These are phyloP conservation scores for Colletotrichum sp. DNA, from an alignment of 2,329 filamentous ascomycete species.

Conservation along the genomic window DNA sequence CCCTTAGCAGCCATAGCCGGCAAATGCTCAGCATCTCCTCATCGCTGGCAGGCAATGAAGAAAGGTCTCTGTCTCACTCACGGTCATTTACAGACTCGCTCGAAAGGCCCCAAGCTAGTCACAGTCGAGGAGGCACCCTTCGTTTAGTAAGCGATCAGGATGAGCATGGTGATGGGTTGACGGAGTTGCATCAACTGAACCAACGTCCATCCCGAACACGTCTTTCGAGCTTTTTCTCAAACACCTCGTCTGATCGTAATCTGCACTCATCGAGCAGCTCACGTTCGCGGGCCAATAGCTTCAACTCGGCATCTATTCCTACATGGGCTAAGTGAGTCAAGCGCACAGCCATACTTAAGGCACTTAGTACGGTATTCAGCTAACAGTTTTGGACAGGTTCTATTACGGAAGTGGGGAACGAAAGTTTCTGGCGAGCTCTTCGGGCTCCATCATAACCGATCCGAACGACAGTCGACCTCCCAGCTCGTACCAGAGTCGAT, in stretches of 20 bases:
- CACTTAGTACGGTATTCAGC: neutral
- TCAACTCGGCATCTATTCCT: conserved; percentile 51
- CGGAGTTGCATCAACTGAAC: conserved; percentile 60
- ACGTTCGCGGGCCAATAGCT: conserved; percentile 51
- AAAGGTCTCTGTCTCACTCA: conserved; percentile 42
- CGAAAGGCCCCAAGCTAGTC: conserved; percentile 53
- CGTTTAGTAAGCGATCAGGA: conserved; percentile 63
- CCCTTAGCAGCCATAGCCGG: conserved; percentile 55
- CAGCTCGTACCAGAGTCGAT: conserved; percentile 51
- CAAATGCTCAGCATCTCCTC: conserved; percentile 65
- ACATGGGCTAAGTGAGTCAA: conserved; percentile 56
- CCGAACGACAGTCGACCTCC: conserved; percentile 51
- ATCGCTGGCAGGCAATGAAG: conserved; percentile 51
- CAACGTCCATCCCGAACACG: conserved; percentile 59
- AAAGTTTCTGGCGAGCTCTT: conserved; percentile 54
- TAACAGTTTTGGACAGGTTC: conserved; percentile 47
- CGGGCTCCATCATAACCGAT: conserved; percentile 52
- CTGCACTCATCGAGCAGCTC: conserved; percentile 59
- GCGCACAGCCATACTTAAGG: neutral
- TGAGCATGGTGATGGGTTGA: conserved; percentile 68
- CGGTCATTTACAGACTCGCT: conserved; percentile 50
- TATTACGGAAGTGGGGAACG: conserved; percentile 75
- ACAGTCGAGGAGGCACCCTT: conserved; percentile 42
- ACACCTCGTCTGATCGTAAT: conserved; percentile 55
- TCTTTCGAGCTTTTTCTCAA: conserved; percentile 56